These are phyloP conservation scores for Cryptomeria japonica DNA, from an alignment of 75 land plant genomes.

Conservation along the genomic window DNA sequence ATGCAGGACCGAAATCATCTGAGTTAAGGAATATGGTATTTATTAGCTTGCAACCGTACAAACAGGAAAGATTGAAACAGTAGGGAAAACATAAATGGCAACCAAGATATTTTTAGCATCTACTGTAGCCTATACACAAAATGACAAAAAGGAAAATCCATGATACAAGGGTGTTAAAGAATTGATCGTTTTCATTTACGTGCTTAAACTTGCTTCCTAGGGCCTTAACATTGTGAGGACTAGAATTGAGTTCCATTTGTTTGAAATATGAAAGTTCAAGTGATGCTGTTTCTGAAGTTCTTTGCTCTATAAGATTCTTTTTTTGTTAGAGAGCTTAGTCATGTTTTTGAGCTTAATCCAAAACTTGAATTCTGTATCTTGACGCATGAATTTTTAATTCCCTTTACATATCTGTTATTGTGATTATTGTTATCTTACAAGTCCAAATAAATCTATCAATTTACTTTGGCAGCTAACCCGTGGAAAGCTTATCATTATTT, in stretches of 20 bases:
- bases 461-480: neutral
- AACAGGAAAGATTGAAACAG: neutral
- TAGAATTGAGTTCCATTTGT: neutral
- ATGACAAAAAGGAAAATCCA: no score
- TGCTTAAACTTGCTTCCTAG: neutral
- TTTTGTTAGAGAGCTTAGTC: neutral
- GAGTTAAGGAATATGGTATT: neutral
- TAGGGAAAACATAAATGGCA: neutral
- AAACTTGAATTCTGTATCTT: neutral
- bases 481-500: neutral
- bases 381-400: neutral
- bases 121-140: no score
- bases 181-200: neutral
- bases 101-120: neutral
- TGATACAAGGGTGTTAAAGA: neutral
- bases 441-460: neutral
- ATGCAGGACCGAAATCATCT: neutral
- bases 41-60: neutral
- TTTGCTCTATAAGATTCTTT: neutral
- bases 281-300: neutral
- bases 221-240: neutral
- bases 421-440: neutral
- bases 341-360: neutral
- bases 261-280: neutral
- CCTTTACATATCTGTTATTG: neutral